Percentiles rank a stretch among this genome's conserved stretches.
Conservation (phyloP, 345 rosid genomes). For the Brassica carinata region DNA sequence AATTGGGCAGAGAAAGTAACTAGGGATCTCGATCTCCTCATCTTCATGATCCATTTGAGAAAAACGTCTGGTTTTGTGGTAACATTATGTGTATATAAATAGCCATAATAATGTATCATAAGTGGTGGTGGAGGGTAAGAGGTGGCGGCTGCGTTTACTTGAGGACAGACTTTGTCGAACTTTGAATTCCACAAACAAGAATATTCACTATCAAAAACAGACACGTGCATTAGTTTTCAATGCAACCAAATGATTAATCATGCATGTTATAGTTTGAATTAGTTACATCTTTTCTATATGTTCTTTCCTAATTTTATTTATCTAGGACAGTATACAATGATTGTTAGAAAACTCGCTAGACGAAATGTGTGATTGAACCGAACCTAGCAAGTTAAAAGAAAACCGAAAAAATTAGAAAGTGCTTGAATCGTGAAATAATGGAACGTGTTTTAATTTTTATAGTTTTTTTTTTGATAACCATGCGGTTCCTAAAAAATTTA, state of each 20-base stretch:
- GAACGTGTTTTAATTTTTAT: not conserved
- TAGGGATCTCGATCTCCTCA: constrained; percentile 63
- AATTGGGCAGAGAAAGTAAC: constrained; percentile 72
- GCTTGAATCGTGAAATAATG: not conserved
- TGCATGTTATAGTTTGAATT: constrained; percentile 5
- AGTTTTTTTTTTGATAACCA: too few relatives aligned
- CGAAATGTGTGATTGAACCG: not conserved
- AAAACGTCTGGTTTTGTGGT: not conserved
- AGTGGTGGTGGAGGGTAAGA: constrained; percentile 27
- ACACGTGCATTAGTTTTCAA: not conserved
- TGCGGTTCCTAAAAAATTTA: too few relatives aligned
- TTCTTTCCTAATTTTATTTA: not conserved
- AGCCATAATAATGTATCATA: not conserved
- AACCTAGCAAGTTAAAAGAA: not conserved
- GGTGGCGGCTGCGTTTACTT: constrained; percentile 40
- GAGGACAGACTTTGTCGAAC: constrained; percentile 21
- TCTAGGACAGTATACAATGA: not conserved
- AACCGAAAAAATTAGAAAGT: not conserved
- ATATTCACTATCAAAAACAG: constrained; percentile 1
- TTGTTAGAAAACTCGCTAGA: not conserved
- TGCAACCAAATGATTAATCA: not conserved
- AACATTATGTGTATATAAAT: not conserved
- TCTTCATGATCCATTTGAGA: constrained; percentile 21
- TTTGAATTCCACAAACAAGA: constrained; percentile 28
- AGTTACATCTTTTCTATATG: not conserved